These are phyloP conservation scores for Combretum micranthum DNA, from an alignment of 345 rosid genomes.

Conservation along the genomic window DNA sequence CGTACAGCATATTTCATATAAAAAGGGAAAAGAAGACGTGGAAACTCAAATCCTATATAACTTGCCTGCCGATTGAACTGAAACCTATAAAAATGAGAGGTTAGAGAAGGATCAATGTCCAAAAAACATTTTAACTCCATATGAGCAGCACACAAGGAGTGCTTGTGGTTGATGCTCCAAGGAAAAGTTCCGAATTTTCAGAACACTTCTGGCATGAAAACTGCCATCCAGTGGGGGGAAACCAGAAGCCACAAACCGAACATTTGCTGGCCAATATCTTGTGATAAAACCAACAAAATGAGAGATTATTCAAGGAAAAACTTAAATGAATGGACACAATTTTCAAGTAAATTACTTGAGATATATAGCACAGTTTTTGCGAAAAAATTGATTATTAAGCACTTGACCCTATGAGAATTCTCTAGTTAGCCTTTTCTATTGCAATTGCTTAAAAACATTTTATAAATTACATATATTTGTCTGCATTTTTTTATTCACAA, in stretches of 20 bases:
- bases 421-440: no score
- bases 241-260: slow-evolving; percentile 84
- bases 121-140: slow-evolving; percentile 45
- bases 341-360: neutral
- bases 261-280: slow-evolving; percentile 83
- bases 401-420: no score
- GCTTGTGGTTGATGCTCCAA: slow-evolving; percentile 15
- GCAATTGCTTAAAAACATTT: no score
- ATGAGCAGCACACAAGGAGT: slow-evolving; percentile 55
- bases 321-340: neutral
- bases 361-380: no score
- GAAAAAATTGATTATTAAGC: no score
- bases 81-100: slow-evolving; percentile 64
- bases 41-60: neutral
- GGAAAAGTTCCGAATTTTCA: slow-evolving; percentile 27
- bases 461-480: no score
- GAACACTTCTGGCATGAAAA: slow-evolving; percentile 68
- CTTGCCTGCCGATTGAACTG: slow-evolving; percentile 83
- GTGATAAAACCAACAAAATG: slow-evolving; percentile 19
- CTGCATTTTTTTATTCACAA: no score
- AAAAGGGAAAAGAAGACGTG: neutral
- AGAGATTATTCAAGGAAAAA: slow-evolving; percentile 7
- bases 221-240: slow-evolving; percentile 76
- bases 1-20: neutral
- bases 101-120: slow-evolving; percentile 20